Conservation (phyloP, 805 yeast species). For the Ascoidea rubescens region DNA sequence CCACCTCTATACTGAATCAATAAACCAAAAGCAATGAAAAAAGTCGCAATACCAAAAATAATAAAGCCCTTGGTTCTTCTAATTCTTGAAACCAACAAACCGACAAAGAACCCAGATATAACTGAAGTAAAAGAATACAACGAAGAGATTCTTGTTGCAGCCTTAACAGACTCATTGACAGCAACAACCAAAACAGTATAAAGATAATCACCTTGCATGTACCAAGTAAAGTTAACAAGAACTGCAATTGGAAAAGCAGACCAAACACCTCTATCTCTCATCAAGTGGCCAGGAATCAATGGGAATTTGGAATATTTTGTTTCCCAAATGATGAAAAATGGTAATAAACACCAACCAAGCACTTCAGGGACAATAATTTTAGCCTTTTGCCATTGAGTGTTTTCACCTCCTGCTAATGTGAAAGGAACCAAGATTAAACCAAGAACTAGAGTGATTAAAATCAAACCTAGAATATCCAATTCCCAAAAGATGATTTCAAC, state of each 20-base stretch:
- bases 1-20: constrained; percentile 44
- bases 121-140: constrained; percentile 55
- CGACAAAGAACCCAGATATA: constrained; percentile 43
- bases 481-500: constrained; percentile 37
- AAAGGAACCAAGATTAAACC: constrained; percentile 61
- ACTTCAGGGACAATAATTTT: constrained; percentile 57
- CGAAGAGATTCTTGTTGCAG: constrained; percentile 53
- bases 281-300: constrained; percentile 39
- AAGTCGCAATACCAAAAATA: constrained; percentile 39
- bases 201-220: constrained; percentile 58
- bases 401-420: constrained; percentile 59
- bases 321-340: constrained; percentile 52
- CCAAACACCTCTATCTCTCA: constrained; percentile 64
- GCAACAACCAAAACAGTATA: constrained; percentile 56
- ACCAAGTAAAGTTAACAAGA: constrained; percentile 45
- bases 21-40: constrained; percentile 50
- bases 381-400: constrained; percentile 41
- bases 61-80: constrained; percentile 47
- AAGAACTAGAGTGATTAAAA: constrained; percentile 38
- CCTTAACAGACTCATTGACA: constrained; percentile 37
- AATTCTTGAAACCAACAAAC: constrained; percentile 33
- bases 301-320: constrained; percentile 40
- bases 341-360: constrained; percentile 47
- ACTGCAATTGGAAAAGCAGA: constrained; percentile 46
- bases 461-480: constrained; percentile 49